Evolutionary conservation across 306 rosid genomes (phyloP).

Genomic region (peach (Prunus persica)): DNA sequence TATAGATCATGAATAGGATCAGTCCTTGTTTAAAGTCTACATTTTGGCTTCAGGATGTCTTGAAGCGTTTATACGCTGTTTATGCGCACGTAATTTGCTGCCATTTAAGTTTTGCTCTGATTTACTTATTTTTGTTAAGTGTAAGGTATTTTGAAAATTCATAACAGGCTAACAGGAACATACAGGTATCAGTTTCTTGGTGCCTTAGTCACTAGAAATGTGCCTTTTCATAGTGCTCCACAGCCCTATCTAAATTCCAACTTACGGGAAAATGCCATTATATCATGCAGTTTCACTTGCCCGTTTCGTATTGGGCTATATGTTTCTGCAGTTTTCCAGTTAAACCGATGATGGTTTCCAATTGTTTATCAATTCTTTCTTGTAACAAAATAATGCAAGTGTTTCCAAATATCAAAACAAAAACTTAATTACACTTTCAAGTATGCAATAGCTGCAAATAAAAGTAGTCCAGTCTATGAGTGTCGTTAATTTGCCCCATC

Average conservation of each 20-base stretch:
- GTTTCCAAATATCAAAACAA: too few relatives aligned
- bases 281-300: background rate
- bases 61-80: background rate
- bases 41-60: background rate
- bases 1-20: conserved; percentile 23
- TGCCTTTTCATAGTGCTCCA: background rate
- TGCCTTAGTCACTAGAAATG: background rate
- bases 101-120: background rate
- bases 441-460: too few relatives aligned
- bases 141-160: background rate
- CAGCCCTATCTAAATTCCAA: background rate
- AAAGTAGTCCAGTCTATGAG: too few relatives aligned
- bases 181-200: background rate
- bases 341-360: too few relatives aligned
- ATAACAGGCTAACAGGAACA: background rate
- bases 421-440: too few relatives aligned
- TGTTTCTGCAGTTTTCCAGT: too few relatives aligned
- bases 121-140: background rate
- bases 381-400: too few relatives aligned
- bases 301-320: background rate
- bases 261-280: background rate
- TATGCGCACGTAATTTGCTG: background rate
- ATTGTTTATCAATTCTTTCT: too few relatives aligned
- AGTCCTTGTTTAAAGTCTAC: conserved; percentile 8
- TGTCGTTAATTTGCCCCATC: too few relatives aligned